phyloP scores from a whole-genome alignment of 176 grass and related monocot species.

The Melocanna baccifera region DNA sequence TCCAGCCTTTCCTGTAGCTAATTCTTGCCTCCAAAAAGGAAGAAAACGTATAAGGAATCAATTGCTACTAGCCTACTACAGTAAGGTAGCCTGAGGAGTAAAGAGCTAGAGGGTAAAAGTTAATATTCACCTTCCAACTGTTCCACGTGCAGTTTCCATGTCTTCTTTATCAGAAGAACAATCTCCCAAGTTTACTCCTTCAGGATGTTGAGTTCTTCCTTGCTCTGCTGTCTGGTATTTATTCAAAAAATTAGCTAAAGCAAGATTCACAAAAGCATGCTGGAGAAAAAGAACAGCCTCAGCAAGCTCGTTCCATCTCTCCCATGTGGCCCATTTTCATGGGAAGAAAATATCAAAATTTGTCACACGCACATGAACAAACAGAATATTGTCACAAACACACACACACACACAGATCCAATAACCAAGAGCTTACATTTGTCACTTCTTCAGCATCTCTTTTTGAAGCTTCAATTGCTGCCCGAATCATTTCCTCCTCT shows the following conservation, averaged over 20 bases:
- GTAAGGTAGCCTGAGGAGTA: constrained; percentile 8
- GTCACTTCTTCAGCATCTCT: constrained; percentile 56
- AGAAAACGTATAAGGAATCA: constrained; percentile 18
- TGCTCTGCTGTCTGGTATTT: constrained; percentile 45
- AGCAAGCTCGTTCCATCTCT: constrained; percentile 25
- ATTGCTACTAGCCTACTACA: constrained; percentile 8
- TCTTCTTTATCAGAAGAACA: constrained; percentile 44
- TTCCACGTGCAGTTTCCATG: constrained; percentile 22
- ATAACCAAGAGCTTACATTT: constrained; percentile 41
- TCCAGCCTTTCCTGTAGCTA: constrained; percentile 50
- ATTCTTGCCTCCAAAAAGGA: constrained; percentile 63
- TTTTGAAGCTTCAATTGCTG: constrained; percentile 94
- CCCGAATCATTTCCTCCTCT: constrained; percentile 94
- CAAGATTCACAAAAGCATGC: constrained; percentile 5
- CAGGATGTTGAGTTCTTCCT: constrained; percentile 35
- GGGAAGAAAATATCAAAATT: neutral
- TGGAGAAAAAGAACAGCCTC: constrained; percentile 28
- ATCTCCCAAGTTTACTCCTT: constrained; percentile 41
- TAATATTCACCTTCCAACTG: constrained; percentile 69
- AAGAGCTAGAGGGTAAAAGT: constrained; percentile 25
- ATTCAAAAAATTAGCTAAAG: constrained; percentile 4
- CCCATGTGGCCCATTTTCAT: neutral
- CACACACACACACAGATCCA: neutral
- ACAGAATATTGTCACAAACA: neutral
- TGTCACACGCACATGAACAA: neutral